phyloP scores from a whole-genome alignment of 2,329 filamentous ascomycete species.

The Pyrenochaeta sp. region DNA sequence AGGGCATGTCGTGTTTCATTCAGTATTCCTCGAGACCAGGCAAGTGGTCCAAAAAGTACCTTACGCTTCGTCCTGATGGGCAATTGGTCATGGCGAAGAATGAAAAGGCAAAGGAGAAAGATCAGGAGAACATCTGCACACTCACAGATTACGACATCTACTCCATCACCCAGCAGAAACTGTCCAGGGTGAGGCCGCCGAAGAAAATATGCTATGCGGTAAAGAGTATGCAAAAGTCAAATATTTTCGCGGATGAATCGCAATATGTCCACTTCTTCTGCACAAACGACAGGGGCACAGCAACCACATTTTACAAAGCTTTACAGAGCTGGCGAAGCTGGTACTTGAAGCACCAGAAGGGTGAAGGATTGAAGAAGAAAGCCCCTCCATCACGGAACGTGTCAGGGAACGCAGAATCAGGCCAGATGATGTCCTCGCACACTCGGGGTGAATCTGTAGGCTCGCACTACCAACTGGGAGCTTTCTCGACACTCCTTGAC shows the following conservation, averaged over 20 bases:
- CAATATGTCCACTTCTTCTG: constrained; percentile 95
- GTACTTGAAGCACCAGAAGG: constrained; percentile 81
- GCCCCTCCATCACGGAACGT: constrained; percentile 36
- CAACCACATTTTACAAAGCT: constrained; percentile 73
- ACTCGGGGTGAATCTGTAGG: constrained; percentile 50
- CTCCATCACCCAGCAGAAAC: constrained; percentile 72
- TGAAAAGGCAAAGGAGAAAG: constrained; percentile 65
- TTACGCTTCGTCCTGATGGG: constrained; percentile 77
- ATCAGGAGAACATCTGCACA: constrained; percentile 77
- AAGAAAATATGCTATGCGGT: constrained; percentile 87
- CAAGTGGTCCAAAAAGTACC: constrained; percentile 87
- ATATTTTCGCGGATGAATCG: constrained; percentile 80
- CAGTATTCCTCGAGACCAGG: constrained; percentile 83
- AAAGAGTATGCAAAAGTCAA: constrained; percentile 90
- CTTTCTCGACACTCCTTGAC: constrained; percentile 74
- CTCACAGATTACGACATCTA: constrained; percentile 95
- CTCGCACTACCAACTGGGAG: constrained; percentile 69
- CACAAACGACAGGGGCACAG: constrained; percentile 74
- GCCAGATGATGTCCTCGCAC: constrained; percentile 29
- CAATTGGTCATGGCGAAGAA: constrained; percentile 79
- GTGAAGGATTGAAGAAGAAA: constrained; percentile 59
- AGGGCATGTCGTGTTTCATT: constrained; percentile 73
- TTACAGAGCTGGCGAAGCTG: constrained; percentile 89
- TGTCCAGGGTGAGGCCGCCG: constrained; percentile 79
- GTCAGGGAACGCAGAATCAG: constrained; percentile 23